Evolutionary conservation across 129 eudicot genomes (phyloP), one percentile per base, ranked within the genome.

Genomic region (Apium graveolens): DNA sequence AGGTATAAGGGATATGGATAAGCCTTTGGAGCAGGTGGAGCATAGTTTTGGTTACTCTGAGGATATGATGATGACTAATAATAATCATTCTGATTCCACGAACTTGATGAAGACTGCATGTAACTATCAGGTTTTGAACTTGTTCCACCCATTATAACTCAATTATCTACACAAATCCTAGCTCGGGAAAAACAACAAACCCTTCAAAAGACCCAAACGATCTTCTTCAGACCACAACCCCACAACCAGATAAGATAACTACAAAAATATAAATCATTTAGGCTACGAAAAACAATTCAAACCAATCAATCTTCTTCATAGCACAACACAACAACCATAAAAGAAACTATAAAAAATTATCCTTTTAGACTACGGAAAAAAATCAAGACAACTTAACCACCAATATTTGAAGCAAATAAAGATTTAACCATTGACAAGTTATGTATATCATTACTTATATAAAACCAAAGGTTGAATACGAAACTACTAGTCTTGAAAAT

Each of bases 51-150:
- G 73, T 80, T 82, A 29, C 69, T 78, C 37, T 85, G 90, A n/a
- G n/a, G n/a, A n/a, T n/a, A n/a, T n/a, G n/a, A n/a, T n/a, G n/a
- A n/a, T n/a, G n/a, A n/a, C n/a, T 84, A 88, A 76, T 78, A 69
- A 82, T 79, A 69, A 43, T 69, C 73, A 4, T 85, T 55, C 66
- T 83, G 86, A 48, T 35, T 82, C 17, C 90, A 82, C 7, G 97
- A 83, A 75, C 66, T 86, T 55, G 78, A 76, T 4, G 87, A 48
- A 63, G 97, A 79, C 46, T 70, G 89, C 42, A 86, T 85, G 80
- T 73, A 84, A 69, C 81, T 83, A 34, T 69, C 88, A 48, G 85
- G 88, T 77, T 88, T 92, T 26, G 97, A 92, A 73, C 84, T n/a
- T n/a, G n/a, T n/a, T n/a, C n/a, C n/a, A n/a, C n/a, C n/a, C n/a